phyloP scores from a whole-genome alignment of 2,329 filamentous ascomycete genomes.

The Aspergillus chevalieri region DNA sequence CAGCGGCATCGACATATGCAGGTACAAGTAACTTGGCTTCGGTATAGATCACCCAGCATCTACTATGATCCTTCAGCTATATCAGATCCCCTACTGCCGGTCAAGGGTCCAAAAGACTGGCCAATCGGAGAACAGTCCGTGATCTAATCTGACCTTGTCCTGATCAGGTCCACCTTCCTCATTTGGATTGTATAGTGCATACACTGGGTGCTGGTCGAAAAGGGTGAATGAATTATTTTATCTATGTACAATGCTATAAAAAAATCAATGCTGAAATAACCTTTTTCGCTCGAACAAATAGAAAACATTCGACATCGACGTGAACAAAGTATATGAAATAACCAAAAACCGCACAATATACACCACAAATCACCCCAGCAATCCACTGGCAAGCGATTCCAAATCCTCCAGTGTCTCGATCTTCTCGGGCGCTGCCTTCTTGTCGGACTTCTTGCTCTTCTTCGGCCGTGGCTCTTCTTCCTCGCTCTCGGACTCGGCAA shows the following conservation, averaged over 20 bases:
- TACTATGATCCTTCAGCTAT: too few species aligned
- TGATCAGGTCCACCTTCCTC: not conserved
- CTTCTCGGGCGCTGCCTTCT: conserved; percentile 19
- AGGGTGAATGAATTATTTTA: not conserved
- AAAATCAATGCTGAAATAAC: not conserved
- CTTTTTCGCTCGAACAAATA: conserved; percentile 13
- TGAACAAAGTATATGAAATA: conserved; percentile 2
- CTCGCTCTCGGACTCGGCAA: conserved; percentile 23
- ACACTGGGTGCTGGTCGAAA: too few species aligned
- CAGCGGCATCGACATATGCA: too few species aligned
- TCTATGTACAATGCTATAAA: not conserved
- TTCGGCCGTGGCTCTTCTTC: conserved; percentile 21
- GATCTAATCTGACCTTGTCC: not conserved
- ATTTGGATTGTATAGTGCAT: too few species aligned
- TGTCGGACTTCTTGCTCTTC: conserved; percentile 20
- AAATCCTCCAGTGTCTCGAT: conserved; percentile 44
- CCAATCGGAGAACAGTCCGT: not conserved
- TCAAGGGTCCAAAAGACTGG: too few species aligned
- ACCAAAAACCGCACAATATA: conserved; percentile 2
- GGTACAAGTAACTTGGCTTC: too few species aligned
- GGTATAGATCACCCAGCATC: too few species aligned
- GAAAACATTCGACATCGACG: conserved; percentile 8
- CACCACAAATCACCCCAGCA: conserved; percentile 28
- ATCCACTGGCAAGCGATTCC: conserved; percentile 41
- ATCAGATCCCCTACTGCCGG: too few species aligned